phyloP scores from a whole-genome alignment of 2,329 filamentous ascomycete species.

The Thelonectria olida region DNA sequence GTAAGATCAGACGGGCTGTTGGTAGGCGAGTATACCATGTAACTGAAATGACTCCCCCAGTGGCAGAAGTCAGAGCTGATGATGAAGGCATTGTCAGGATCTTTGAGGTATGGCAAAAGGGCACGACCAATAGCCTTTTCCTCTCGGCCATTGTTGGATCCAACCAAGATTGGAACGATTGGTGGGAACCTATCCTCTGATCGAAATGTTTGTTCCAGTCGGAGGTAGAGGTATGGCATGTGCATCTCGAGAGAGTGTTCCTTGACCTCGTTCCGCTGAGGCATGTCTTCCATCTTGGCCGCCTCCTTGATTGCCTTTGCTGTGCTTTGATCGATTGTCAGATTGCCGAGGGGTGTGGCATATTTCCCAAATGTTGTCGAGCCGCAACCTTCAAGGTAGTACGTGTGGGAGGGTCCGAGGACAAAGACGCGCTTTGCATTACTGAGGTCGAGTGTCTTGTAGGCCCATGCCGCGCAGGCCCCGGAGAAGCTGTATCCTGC shows the following conservation, averaged over 20 bases:
- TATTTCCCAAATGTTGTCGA: slow-evolving; percentile 77
- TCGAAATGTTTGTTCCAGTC: slow-evolving; percentile 63
- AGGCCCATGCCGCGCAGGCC: slow-evolving; percentile 91
- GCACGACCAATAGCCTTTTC: slow-evolving; percentile 76
- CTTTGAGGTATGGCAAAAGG: slow-evolving; percentile 80
- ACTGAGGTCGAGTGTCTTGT: slow-evolving; percentile 85
- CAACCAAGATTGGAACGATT: slow-evolving; percentile 87
- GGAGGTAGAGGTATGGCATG: slow-evolving; percentile 89
- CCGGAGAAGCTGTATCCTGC: slow-evolving; percentile 95
- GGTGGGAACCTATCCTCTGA: slow-evolving; percentile 69
- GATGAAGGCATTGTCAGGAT: slow-evolving; percentile 82
- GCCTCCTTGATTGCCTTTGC: slow-evolving; percentile 58
- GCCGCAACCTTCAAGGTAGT: slow-evolving; percentile 80
- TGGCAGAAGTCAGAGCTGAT: slow-evolving; percentile 97
- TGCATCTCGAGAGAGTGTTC: slow-evolving; percentile 99
- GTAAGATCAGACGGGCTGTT: slow-evolving; percentile 51
- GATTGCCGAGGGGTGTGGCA: slow-evolving; percentile 77
- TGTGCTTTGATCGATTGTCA: slow-evolving; percentile 70
- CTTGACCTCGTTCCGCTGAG: slow-evolving; percentile 71
- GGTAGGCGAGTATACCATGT: slow-evolving; percentile 75
- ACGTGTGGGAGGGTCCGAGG: slow-evolving; percentile 91
- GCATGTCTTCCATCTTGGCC: slow-evolving; percentile 63
- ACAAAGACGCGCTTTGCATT: slow-evolving; percentile 89
- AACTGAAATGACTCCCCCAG: slow-evolving; percentile 84
- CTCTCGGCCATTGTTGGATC: slow-evolving; percentile 70